These are phyloP conservation scores for Maudiozyma saulgeensis DNA, from an alignment of 805 yeast genomes.

Conservation along the genomic window DNA sequence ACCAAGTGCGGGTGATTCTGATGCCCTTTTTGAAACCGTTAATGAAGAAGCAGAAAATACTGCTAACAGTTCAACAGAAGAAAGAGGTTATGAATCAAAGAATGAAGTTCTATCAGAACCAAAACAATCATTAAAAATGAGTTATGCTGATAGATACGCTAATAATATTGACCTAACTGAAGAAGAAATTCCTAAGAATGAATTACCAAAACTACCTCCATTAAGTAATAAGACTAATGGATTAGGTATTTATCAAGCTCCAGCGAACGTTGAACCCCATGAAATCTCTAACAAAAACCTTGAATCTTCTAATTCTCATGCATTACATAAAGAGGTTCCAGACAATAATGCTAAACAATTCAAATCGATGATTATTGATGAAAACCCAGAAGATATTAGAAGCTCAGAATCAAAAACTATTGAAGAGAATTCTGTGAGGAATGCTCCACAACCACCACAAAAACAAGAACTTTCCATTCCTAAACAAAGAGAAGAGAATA, in stretches of 20 bases:
- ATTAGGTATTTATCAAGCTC: conserved; percentile 22
- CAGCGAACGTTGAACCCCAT: conserved; percentile 2
- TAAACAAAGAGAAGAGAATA: conserved; percentile 6
- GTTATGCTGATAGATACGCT: conserved; percentile 33
- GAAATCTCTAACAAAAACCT: background rate
- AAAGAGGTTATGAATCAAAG: conserved; percentile 12
- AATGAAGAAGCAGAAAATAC: conserved; percentile 14
- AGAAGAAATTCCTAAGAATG: background rate
- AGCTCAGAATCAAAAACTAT: background rate
- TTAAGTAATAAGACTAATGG: conserved; percentile 17
- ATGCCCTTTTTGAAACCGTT: conserved; percentile 22
- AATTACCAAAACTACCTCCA: conserved; percentile 27
- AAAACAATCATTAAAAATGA: conserved; percentile 25
- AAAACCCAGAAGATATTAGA: background rate
- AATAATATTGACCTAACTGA: background rate
- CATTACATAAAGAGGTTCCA: background rate
- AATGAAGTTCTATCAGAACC: conserved; percentile 1
- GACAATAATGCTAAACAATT: background rate
- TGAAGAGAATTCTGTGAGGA: background rate
- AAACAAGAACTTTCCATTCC: conserved; percentile 7
- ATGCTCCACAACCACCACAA: conserved; percentile 2
- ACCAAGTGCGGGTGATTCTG: conserved; percentile 19
- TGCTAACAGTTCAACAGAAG: conserved; percentile 15
- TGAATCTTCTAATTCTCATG: background rate
- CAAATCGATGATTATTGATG: background rate